Evolutionary conservation across 805 yeast species (phyloP).

Genomic region (Kodamaea kaohsiungensis): DNA sequence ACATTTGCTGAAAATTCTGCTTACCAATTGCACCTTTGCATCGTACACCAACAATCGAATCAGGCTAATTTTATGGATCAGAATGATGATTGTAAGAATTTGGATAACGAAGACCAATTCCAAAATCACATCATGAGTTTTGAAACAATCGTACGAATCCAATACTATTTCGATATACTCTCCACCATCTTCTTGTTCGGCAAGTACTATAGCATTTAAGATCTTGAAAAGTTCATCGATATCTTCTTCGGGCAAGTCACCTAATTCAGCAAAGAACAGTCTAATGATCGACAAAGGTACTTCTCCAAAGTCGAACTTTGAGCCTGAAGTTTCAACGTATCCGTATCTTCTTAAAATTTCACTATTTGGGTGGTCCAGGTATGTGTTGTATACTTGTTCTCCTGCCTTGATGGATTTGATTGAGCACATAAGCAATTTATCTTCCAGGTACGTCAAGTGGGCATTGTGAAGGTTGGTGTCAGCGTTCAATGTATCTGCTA

Average conservation of each 20-base stretch:
- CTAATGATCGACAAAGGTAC: conserved; percentile 48
- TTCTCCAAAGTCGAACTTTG: conserved; percentile 82
- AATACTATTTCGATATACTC: conserved; percentile 43
- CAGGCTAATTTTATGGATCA: conserved; percentile 25
- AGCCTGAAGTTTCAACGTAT: conserved; percentile 74
- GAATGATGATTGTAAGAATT: conserved; percentile 40
- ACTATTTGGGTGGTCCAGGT: conserved; percentile 90
- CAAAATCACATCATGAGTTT: conserved; percentile 56
- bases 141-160: conserved; percentile 64
- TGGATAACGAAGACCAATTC: conserved; percentile 59
- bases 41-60: conserved; percentile 19
- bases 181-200: conserved; percentile 36
- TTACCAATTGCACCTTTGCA: conserved; percentile 34
- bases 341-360: conserved; percentile 91
- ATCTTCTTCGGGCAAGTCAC: conserved; percentile 21
- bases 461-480: conserved; percentile 81
- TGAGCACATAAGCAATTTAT: conserved; percentile 68
- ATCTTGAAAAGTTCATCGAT: conserved; percentile 38
- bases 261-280: conserved; percentile 30
- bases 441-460: conserved; percentile 52
- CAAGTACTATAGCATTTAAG: conserved; percentile 24
- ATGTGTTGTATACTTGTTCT: conserved; percentile 82
- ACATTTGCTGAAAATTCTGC: conserved; percentile 58
- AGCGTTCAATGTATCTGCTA: conserved; percentile 89
- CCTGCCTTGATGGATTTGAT: conserved; percentile 58